phyloP scores from a whole-genome alignment of 2,329 filamentous ascomycete species.

The Aureobasidium sp. region DNA sequence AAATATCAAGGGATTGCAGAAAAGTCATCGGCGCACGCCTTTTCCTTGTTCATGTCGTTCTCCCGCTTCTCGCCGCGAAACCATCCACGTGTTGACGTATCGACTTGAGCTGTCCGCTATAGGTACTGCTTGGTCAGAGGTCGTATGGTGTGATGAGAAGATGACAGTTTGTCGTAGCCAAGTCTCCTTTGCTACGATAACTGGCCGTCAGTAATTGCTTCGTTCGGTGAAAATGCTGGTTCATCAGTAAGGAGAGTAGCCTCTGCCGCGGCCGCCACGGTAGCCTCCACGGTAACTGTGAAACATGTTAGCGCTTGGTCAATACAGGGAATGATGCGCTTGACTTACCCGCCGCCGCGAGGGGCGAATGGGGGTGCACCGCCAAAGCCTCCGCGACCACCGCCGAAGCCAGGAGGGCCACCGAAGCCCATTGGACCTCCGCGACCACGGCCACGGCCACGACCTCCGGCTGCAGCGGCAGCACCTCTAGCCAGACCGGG shows the following conservation, averaged over 20 bases:
- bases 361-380: constrained; percentile 26
- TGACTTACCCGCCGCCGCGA: constrained; percentile 34
- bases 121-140: background rate
- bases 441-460: constrained; percentile 37
- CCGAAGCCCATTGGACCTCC: constrained; percentile 46
- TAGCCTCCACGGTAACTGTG: constrained; percentile 32
- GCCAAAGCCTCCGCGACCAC: constrained; percentile 42
- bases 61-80: background rate
- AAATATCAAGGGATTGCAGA: background rate
- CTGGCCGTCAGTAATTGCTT: background rate
- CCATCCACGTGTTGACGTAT: background rate
- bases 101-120: background rate
- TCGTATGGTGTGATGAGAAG: background rate
- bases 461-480: constrained; percentile 52
- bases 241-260: constrained; percentile 33
- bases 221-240: background rate
- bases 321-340: constrained; percentile 14
- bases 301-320: constrained; percentile 3
- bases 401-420: constrained; percentile 36
- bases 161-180: background rate
- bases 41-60: background rate
- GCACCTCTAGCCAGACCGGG: constrained; percentile 83
- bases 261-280: constrained; percentile 28
- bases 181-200: background rate
- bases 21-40: background rate